Evolutionary conservation across 495 filamentous ascomycete species (phyloP).

Genomic region (Podospora conica): DNA sequence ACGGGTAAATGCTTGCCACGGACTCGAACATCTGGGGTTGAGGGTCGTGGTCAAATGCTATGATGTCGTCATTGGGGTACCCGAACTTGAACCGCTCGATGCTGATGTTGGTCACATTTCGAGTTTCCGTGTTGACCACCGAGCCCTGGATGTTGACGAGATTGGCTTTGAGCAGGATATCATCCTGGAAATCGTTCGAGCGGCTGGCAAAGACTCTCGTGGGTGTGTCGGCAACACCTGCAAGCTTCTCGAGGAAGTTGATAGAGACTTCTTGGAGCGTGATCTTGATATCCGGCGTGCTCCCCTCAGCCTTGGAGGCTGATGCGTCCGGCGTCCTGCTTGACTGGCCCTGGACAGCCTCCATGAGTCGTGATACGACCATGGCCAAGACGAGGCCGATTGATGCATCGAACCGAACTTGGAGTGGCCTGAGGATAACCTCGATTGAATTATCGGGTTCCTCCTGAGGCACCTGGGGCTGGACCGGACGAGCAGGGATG

Average conservation of each 20-base stretch:
- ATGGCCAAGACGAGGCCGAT: slow-evolving; percentile 61
- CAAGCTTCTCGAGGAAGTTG: slow-evolving; percentile 60
- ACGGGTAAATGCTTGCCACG: slow-evolving; percentile 52
- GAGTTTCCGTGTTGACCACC: slow-evolving; percentile 24
- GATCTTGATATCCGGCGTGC: slow-evolving; percentile 43
- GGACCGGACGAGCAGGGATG: slow-evolving; percentile 1
- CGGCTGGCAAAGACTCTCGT: slow-evolving; percentile 30
- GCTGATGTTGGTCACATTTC: slow-evolving; percentile 38
- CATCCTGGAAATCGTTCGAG: slow-evolving; percentile 30
- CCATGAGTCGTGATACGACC: slow-evolving; percentile 49
- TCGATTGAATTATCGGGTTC: slow-evolving; percentile 39
- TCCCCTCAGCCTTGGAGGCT: slow-evolving; percentile 20
- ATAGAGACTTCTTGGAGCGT: slow-evolving; percentile 49
- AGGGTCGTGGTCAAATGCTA: slow-evolving; percentile 64
- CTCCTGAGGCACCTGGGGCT: slow-evolving; percentile 2
- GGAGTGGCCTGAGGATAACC: slow-evolving; percentile 50
- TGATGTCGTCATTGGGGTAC: slow-evolving; percentile 62
- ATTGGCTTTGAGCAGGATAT: slow-evolving; percentile 46
- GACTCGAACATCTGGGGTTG: slow-evolving; percentile 65
- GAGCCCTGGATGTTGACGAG: slow-evolving; percentile 41
- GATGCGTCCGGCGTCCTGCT: slow-evolving; percentile 18
- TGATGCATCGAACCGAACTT: slow-evolving; percentile 60
- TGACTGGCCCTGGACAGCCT: slow-evolving; percentile 32
- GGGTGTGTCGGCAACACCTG: slow-evolving; percentile 38
- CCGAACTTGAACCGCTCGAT: slow-evolving; percentile 68